Conservation (phyloP, 371 early-diverging fungal species). For the Funneliformis caledonium region DNA sequence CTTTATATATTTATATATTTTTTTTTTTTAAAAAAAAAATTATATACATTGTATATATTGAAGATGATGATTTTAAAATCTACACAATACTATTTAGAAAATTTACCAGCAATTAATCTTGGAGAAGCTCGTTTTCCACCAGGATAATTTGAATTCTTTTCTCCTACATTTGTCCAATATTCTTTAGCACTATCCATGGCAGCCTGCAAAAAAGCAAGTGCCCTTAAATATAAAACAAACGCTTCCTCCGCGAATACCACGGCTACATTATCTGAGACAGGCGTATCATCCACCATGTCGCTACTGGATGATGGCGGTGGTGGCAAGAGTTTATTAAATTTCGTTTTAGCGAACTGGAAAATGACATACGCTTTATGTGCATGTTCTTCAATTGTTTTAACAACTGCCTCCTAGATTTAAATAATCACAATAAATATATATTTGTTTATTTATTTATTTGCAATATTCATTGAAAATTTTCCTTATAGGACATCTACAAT, state of each 20-base stretch:
- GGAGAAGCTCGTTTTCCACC: constrained; percentile 47
- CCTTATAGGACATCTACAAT: background rate
- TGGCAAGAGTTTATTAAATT: constrained; percentile 51
- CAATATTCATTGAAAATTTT: background rate
- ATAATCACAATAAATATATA: background rate
- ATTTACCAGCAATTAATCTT: constrained; percentile 55
- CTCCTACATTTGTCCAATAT: constrained; percentile 66
- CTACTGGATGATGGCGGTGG: constrained; percentile 39
- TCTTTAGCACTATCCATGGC: constrained; percentile 74
- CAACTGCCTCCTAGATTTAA: constrained; percentile 47
- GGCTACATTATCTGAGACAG: constrained; percentile 13
- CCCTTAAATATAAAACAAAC: constrained; percentile 74
- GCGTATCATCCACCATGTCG: constrained; percentile 39
- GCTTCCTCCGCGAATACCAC: constrained; percentile 68
- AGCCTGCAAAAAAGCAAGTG: constrained; percentile 74
- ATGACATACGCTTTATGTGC: constrained; percentile 72
- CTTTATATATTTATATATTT: constrained; percentile 25
- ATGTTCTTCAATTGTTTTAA: constrained; percentile 59
- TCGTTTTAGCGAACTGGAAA: constrained; percentile 64
- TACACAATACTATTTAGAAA: background rate
- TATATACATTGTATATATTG: background rate
- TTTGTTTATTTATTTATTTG: too few relatives aligned
- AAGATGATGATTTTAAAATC: background rate
- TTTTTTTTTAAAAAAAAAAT: background rate
- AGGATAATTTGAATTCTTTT: constrained; percentile 43